Evolutionary conservation across 2,329 filamentous ascomycete species (phyloP).

Genomic region (Curvularia sp.): DNA sequence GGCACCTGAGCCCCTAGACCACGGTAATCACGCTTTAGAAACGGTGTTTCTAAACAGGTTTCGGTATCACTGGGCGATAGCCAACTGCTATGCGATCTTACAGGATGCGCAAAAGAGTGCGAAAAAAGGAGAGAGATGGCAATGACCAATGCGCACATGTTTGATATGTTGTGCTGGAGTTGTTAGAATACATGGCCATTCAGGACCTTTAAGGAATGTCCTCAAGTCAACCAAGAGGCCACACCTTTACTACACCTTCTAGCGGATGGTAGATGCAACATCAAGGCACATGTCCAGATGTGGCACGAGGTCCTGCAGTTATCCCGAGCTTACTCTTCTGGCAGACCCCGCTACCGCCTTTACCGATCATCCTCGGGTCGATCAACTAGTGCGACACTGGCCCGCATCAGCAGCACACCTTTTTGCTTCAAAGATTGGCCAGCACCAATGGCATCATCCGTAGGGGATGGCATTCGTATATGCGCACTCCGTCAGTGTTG

Average conservation of each 20-base stretch:
- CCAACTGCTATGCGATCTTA: neutral
- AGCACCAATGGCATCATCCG: neutral
- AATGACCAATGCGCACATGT: conserved; percentile 2
- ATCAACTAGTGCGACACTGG: conserved; percentile 1
- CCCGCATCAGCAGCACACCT: neutral
- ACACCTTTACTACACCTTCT: neutral
- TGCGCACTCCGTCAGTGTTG: neutral
- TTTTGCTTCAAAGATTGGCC: conserved; percentile 1
- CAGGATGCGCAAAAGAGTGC: neutral
- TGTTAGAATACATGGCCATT: neutral
- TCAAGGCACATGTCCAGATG: neutral
- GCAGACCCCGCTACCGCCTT: neutral
- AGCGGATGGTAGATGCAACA: conserved; percentile 1
- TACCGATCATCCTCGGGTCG: neutral
- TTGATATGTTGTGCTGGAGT: neutral
- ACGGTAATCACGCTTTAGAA: conserved; percentile 8
- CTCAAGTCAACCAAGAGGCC: neutral
- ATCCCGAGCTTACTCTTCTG: neutral
- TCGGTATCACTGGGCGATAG: neutral
- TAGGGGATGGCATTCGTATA: neutral
- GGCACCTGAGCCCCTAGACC: conserved; percentile 8
- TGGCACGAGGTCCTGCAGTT: neutral
- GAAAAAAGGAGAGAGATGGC: neutral
- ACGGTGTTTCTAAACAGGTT: neutral
- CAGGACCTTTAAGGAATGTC: neutral